Base-by-base conservation (phyloP, 345 rosid genomes). In the Pugionium dolabratum region DNA sequence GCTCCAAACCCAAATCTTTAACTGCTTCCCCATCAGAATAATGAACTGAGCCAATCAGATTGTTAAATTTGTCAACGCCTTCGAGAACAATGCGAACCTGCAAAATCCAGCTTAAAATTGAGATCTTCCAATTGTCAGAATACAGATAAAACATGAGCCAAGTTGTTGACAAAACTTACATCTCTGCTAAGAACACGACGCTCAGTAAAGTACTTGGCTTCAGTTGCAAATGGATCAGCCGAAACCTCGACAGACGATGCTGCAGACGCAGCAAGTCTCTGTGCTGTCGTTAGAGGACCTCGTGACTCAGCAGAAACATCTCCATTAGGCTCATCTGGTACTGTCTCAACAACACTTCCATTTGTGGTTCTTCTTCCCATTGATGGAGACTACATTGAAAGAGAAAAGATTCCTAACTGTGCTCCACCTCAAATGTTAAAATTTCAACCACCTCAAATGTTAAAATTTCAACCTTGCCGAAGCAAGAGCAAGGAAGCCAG, bases 31-130 rank as follows among this genome's bases (percentile, higher is more conserved):
- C 93, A 45, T 91, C 97, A 34, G 96, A 82, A 61, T 95, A 95
- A 81, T 84, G 88, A 39, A 95, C 86, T 4, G 99, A 89, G 28
- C 99, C 97, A 72, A 95, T 86, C 85, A 95, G 80, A 74, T 89
- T 95, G 80, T 82, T 87, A 81, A 82, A 85, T 62, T 91, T 89
- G 81, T 95, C 99, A 63, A 86, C 95, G 50, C 98, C 97, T 84
- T 95, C 99, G 57, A 95, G 81, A 62, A 95, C 90, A 76, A 95
- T 80, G 32, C 99, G 97, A 11, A 95, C 98, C 99, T 95, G 69
- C 25, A 67, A 71, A 55, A 66, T 33, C 34, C 69, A 70, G 30
- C 58, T 34, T 11, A 26, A 28, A 39, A 27, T 37, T 72, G 50
- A 72, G 79, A 27, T 55, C 35, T 4, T 29, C 7, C 47, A 54